Evolutionary conservation across 768 basidiomycete genomes (phyloP).

Genomic region (Plicaturopsis crispa): DNA sequence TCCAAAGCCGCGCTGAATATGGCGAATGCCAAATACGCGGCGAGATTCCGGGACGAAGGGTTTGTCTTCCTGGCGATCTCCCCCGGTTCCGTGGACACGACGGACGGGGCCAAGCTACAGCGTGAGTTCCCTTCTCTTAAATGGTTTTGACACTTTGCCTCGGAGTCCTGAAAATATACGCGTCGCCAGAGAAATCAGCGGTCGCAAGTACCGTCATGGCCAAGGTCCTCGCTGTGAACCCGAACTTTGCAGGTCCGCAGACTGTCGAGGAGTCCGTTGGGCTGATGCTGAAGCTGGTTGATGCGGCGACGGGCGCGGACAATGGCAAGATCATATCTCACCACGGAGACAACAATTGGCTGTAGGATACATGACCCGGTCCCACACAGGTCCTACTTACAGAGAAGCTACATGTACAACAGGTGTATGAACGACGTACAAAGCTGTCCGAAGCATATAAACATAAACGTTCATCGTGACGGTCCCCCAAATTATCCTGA

Average conservation of each 20-base stretch:
- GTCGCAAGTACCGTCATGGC: background rate
- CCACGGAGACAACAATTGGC: background rate
- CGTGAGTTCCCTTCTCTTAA: background rate
- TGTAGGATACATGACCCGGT: no score
- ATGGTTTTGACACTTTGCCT: background rate
- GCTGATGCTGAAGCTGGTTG: background rate
- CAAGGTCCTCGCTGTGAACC: background rate
- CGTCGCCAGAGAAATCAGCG: background rate
- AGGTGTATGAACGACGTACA: no score
- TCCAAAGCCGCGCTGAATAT: slow-evolving; percentile 31
- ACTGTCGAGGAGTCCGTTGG: background rate
- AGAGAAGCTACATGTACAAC: no score
- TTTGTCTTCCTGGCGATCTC: slow-evolving; percentile 27
- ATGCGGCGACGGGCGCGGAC: background rate
- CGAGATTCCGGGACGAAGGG: slow-evolving; percentile 21
- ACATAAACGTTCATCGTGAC: no score
- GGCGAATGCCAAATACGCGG: slow-evolving; percentile 28
- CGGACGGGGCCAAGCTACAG: background rate
- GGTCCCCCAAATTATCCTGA: no score
- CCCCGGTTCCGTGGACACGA: slow-evolving; percentile 29
- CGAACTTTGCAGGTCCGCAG: background rate
- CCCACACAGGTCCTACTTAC: no score
- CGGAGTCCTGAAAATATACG: background rate
- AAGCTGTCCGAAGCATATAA: no score
- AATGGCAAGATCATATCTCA: background rate